Base-by-base conservation (phyloP, 352 stramenopile species). In the Chrysophaeum taylorii region DNA sequence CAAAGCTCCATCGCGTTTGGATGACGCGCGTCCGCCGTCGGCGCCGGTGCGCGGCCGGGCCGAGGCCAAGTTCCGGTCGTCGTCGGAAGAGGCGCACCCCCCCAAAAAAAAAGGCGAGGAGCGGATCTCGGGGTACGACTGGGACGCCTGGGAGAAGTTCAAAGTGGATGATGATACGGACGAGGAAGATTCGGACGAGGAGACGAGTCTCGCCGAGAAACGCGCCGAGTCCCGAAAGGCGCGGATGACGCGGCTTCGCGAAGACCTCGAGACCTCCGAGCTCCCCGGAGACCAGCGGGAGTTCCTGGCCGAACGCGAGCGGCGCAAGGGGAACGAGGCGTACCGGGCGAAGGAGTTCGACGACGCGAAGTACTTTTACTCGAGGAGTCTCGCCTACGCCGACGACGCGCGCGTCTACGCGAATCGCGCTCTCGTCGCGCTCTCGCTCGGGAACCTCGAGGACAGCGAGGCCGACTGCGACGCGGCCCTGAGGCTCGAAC, bases 311-410 rank as follows among this genome's bases (percentile, higher is more conserved):
- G 27, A 73, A 0, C 41, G 74, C 18, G 91, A 97, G 70, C 92
- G 93, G 73, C 80, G 93, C 48, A 97, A 96, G 71, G 91, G 91
- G 12, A 97, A 97, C 72, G 91, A 97, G 73, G 90, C 83, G 68
- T 95, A 95, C 78, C 82, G 83, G 38, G 80, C 77, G 7, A 82
- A 83, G 31, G 89, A 97, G 61, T 84, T 87, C 43, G 84, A 95
- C 25, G 84, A 90, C 29, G 87, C 90, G 4, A 68, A 91, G 21
- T 53, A 88, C 25, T 91, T 85, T 72, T 97, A 96, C 76, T 92
- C 89, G 4, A 80, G 86, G n/a, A 90, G 85, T 61, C 82, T 94
- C 70, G 81, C 86, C 25, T 89, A 93, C 60, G 81, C 87, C 70
- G 76, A 79, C 15, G 85, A 89, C 53, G 80, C 87, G 0, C 81